These are phyloP conservation scores for Kregervanrija delftensis DNA, from an alignment of 805 yeast species.

Conservation along the genomic window DNA sequence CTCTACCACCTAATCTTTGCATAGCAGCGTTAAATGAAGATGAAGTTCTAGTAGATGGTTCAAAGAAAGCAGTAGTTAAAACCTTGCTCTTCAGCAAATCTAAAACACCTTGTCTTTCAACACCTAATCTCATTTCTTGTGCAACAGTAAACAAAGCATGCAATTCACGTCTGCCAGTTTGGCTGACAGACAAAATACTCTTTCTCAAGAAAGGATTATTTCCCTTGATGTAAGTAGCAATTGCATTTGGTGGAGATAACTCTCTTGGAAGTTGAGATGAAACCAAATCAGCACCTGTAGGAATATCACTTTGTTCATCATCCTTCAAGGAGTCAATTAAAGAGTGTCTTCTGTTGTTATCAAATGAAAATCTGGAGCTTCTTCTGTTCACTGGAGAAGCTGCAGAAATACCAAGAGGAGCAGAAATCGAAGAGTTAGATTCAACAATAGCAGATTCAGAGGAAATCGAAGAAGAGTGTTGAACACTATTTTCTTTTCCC, in stretches of 20 bases:
- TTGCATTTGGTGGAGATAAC: constrained; percentile 70
- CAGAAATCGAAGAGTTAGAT: constrained; percentile 13
- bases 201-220: constrained; percentile 88
- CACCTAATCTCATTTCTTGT: constrained; percentile 94
- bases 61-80: constrained; percentile 92
- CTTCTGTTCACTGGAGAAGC: constrained; percentile 31
- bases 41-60: constrained; percentile 96
- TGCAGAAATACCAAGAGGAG: constrained; percentile 22
- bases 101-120: constrained; percentile 91
- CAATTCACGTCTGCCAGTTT: constrained; percentile 79
- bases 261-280: constrained; percentile 68
- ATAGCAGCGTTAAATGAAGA: constrained; percentile 98
- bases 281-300: constrained; percentile 61
- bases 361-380: constrained; percentile 45
- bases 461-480: constrained; percentile 31
- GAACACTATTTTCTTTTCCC: constrained; percentile 51
- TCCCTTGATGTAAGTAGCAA: constrained; percentile 66
- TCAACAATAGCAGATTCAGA: constrained; percentile 6
- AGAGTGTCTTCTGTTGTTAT: constrained; percentile 31
- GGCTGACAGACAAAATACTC: constrained; percentile 82
- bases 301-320: constrained; percentile 34
- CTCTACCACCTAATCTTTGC: constrained; percentile 99
- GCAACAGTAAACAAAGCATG: constrained; percentile 94
- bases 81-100: constrained; percentile 87
- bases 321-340: constrained; percentile 23